phyloP scores from a whole-genome alignment of 495 filamentous ascomycete species.

The Hyaloscypha variabilis region DNA sequence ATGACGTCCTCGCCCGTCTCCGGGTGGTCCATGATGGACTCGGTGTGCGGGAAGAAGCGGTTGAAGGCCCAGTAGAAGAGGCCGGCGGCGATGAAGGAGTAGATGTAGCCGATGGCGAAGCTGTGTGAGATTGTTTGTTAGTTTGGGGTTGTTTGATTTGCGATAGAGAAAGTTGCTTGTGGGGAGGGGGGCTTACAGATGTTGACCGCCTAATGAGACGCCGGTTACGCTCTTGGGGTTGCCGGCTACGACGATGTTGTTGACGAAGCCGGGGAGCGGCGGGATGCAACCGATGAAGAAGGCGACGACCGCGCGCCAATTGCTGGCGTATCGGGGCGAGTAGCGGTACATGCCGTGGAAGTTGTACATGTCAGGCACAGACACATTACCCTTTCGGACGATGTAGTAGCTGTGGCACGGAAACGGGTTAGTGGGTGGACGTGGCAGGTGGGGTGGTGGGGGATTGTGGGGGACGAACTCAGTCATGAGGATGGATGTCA shows the following conservation, averaged over 20 bases:
- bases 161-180: slow-evolving; percentile 16
- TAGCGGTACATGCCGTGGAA: slow-evolving; percentile 28
- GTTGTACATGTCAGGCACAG: slow-evolving; percentile 28
- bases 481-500: slow-evolving; percentile 37
- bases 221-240: slow-evolving; percentile 16
- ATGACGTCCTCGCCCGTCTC: slow-evolving; percentile 27
- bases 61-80: slow-evolving; percentile 27
- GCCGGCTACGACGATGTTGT: slow-evolving; percentile 26
- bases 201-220: slow-evolving; percentile 22
- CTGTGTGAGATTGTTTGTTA: slow-evolving; percentile 9
- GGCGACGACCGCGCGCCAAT: slow-evolving; percentile 25
- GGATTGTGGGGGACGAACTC: slow-evolving; percentile 16
- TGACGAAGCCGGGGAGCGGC: slow-evolving; percentile 24
- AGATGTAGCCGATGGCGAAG: slow-evolving; percentile 25
- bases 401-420: slow-evolving; percentile 23
- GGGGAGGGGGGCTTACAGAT: slow-evolving; percentile 18
- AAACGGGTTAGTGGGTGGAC: slow-evolving; percentile 20
- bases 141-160: too few species aligned
- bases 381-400: slow-evolving; percentile 25
- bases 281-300: slow-evolving; percentile 26
- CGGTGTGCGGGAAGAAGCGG: slow-evolving; percentile 18
- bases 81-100: slow-evolving; percentile 25
- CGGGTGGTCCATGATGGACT: slow-evolving; percentile 25
- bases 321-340: slow-evolving; percentile 17
- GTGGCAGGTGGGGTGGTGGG: slow-evolving; percentile 4